These are phyloP conservation scores for Boletus rufocinnamomeus DNA, from an alignment of 768 basidiomycete species.

Conservation along the genomic window DNA sequence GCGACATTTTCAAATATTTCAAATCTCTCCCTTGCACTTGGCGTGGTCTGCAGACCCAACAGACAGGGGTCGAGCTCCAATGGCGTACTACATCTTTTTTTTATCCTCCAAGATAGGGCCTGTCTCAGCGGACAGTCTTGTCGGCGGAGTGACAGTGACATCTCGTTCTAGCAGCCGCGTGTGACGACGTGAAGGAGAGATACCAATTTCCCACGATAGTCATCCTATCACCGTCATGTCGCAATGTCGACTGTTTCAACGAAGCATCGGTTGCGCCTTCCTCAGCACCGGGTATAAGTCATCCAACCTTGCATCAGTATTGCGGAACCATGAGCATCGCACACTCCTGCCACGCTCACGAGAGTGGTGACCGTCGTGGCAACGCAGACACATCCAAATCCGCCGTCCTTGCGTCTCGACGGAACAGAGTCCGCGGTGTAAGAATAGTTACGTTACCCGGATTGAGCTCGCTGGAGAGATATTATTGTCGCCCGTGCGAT, in stretches of 20 bases:
- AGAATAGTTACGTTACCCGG: background rate
- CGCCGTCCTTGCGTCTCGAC: too few relatives aligned
- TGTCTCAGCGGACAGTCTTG: background rate
- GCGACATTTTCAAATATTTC: constrained; percentile 25
- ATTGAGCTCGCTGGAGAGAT: background rate
- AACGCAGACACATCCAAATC: background rate
- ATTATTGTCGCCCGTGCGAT: constrained; percentile 9
- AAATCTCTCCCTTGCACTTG: background rate
- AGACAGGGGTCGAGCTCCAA: background rate
- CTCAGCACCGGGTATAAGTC: background rate
- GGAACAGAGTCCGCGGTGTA: background rate
- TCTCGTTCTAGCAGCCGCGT: background rate
- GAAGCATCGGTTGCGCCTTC: background rate
- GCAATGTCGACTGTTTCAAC: background rate
- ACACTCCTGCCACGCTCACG: background rate
- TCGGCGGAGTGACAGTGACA: background rate
- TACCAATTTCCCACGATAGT: background rate
- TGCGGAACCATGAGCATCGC: background rate
- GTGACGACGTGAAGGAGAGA: background rate
- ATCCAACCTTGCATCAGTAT: background rate
- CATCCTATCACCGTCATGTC: background rate
- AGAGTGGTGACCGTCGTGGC: background rate
- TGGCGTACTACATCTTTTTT: background rate
- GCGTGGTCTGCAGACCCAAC: background rate
- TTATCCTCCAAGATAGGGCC: too few relatives aligned